These are phyloP conservation scores for Mortierella antarctica DNA, from an alignment of 192 early-diverging fungal genomes.

Conservation along the genomic window DNA sequence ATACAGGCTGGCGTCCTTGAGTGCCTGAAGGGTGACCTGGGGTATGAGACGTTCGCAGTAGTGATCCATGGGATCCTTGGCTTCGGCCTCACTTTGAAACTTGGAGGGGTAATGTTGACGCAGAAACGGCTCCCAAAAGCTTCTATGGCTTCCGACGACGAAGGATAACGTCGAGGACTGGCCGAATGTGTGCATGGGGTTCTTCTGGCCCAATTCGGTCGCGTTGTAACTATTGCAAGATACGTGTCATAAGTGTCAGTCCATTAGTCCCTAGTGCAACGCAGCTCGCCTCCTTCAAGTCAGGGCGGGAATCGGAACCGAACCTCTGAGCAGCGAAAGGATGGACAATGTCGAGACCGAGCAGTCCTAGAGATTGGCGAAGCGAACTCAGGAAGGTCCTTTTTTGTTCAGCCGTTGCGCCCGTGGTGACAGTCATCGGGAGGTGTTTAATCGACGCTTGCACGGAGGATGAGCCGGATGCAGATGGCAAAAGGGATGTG, in stretches of 20 bases:
- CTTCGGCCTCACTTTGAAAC: constrained; percentile 26
- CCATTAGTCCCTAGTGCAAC: not conserved
- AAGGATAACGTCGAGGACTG: constrained; percentile 47
- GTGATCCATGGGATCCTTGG: constrained; percentile 49
- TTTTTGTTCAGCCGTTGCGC: constrained; percentile 23
- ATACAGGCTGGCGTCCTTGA: constrained; percentile 37
- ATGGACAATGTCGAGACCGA: constrained; percentile 50
- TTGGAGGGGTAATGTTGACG: constrained; percentile 40
- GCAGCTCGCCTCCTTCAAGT: no score
- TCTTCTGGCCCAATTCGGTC: constrained; percentile 25
- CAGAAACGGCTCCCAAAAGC: constrained; percentile 45
- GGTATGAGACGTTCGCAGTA: constrained; percentile 50
- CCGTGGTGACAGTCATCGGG: constrained; percentile 12
- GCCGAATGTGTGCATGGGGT: constrained; percentile 46
- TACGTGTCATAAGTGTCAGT: not conserved
- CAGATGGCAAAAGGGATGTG: not conserved
- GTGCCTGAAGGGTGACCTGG: constrained; percentile 30
- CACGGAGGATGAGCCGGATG: not conserved
- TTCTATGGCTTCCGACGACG: constrained; percentile 39
- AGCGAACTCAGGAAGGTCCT: constrained; percentile 39
- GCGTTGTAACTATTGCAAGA: constrained; percentile 24
- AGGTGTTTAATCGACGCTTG: no score
- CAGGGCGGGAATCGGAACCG: not conserved
- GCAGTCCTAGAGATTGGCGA: constrained; percentile 13
- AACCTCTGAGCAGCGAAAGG: constrained; percentile 50